phyloP scores from a whole-genome alignment of 1,139 yeast species.

The Blastobotrys illinoisensis region DNA sequence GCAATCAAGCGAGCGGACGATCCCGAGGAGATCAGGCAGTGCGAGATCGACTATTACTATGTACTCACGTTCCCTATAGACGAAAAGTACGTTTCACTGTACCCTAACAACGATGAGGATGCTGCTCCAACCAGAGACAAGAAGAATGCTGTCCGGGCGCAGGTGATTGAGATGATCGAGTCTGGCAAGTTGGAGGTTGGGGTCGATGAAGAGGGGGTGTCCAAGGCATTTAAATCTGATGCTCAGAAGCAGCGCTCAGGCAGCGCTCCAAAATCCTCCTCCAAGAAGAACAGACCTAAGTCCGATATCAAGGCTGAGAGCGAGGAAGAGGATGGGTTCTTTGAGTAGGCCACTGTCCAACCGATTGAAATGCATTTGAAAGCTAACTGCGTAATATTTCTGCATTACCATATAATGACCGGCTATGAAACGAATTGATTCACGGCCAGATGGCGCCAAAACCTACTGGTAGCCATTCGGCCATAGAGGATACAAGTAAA shows the following conservation, averaged over 20 bases:
- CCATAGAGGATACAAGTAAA: too few species aligned
- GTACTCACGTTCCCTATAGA: conserved; percentile 72
- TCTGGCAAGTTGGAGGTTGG: conserved; percentile 24
- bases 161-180: conserved; percentile 20
- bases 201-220: conserved; percentile 14
- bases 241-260: conserved; percentile 1
- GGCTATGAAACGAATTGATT: too few species aligned
- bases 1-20: conserved; percentile 43
- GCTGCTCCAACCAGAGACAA: conserved; percentile 14
- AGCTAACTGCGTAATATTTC: not conserved
- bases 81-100: conserved; percentile 76
- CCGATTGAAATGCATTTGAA: not conserved
- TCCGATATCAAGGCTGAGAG: not conserved
- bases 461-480: too few species aligned
- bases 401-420: not conserved
- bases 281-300: not conserved
- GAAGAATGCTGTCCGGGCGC: conserved; percentile 21
- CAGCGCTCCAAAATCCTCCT: not conserved
- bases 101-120: conserved; percentile 31
- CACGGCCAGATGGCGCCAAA: too few species aligned
- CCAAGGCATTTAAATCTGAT: conserved; percentile 14
- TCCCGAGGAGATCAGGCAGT: conserved; percentile 30
- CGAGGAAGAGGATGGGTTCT: conserved; percentile 16
- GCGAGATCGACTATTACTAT: conserved; percentile 72
- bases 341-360: conserved; percentile 8